phyloP scores from a whole-genome alignment of 139 green algal genomes.

The Eudorina sp. region DNA sequence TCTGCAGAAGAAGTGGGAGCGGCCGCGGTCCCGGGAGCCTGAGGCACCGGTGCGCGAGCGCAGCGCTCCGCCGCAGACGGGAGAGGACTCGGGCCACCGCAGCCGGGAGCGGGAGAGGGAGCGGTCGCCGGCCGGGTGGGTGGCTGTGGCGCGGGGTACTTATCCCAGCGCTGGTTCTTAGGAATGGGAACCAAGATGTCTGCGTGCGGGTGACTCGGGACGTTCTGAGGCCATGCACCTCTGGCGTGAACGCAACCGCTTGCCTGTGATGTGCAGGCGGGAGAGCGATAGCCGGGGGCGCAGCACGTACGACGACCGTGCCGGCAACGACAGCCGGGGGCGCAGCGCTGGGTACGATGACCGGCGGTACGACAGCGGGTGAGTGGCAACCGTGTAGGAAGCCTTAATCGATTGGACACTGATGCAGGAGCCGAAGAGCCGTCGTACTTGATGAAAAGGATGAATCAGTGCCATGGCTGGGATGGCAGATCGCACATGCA shows the following conservation, averaged over 20 bases:
- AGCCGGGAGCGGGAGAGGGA: slow-evolving; percentile 39
- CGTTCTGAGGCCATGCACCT: no score
- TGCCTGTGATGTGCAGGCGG: not conserved
- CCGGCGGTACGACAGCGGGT: slow-evolving; percentile 4
- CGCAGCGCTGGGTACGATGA: slow-evolving; percentile 14
- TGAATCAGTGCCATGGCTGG: no score
- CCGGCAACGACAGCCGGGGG: not conserved
- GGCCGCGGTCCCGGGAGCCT: slow-evolving; percentile 20
- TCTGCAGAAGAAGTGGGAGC: slow-evolving; percentile 37
- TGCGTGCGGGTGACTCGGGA: no score
- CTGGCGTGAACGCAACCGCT: no score
- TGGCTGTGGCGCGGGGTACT: no score
- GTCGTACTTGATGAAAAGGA: no score
- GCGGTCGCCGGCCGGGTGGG: slow-evolving; percentile 29
- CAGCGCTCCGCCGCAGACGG: not conserved
- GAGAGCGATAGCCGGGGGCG: not conserved
- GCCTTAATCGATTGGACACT: no score
- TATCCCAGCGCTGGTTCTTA: no score
- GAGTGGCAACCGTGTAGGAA: no score
- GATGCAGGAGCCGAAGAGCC: no score
- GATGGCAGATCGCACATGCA: no score
- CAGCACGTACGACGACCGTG: not conserved
- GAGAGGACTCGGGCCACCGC: not conserved
- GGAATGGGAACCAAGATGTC: no score
- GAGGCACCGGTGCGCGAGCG: not conserved